Evolutionary conservation across 1,284 basidiomycete species (phyloP), one percentile per base, ranked within the genome.

Genomic region (Waitea zeae): DNA sequence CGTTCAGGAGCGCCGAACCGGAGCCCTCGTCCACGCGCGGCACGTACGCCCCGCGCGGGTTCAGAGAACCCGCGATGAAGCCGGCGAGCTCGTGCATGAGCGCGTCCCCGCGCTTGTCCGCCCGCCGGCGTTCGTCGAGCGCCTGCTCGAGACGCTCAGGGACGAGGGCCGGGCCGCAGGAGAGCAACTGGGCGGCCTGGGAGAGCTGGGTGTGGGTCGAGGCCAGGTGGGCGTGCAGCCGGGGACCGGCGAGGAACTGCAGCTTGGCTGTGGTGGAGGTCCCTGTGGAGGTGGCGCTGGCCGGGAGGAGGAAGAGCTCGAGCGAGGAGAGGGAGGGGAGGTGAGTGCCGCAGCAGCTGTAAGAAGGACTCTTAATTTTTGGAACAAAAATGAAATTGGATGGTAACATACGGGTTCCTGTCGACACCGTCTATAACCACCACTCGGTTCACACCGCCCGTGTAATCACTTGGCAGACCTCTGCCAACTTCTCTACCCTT

Each of bases 301-400:
- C 73, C 7, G 73, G 74, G 37, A 81, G 55, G 30, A 80, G 51
- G 50, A 81, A 83, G 22, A 80, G 57, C 45, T 80, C 77, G 12
- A 83, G 62, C 42, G 77, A 73, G 41, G 75, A 64, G 38, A 84
- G 58, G 38, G 66, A 67, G 3, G 80, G 79, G 31, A 73, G 62
- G 53, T 90, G 87, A 4, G 86, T 90, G 5, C 87, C 87, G 44
- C 87, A 90, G 54, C 86, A 92, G 38, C 81, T 81, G 46, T 50
- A 81, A 70, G 75, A 77, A 50, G 80, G 7, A 26, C 24, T 7
- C 7, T 26, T n/a, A 26, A 26, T n/a, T n/a, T 26, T 9, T 26
- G 24, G n/a, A 26, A 26, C 24, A 26, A 9, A 7, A n/a, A 9
- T n/a, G n/a, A n/a, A 7, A 26, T 9, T 26, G 24, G 24, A 26